Percentiles rank a stretch among this genome's conserved stretches.
phyloP scores from a whole-genome alignment of 148 eudicot species.

The Rhododendron henanense region DNA sequence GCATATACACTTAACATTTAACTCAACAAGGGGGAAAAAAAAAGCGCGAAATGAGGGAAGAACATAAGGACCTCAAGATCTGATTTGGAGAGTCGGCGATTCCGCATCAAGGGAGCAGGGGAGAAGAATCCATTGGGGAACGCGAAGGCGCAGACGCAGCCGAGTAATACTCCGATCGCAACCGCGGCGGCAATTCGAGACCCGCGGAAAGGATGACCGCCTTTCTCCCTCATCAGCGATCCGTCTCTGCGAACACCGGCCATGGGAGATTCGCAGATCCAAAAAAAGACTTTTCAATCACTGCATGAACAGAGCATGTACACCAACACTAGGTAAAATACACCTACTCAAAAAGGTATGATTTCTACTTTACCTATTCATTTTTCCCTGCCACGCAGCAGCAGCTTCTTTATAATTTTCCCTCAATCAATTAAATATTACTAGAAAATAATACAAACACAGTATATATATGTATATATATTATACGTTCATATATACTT shows the following conservation, averaged over 20 bases:
- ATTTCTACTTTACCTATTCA: too few species aligned
- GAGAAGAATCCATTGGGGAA: conserved; percentile 18
- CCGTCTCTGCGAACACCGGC: conserved; percentile 13
- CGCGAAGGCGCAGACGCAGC: conserved; percentile 18
- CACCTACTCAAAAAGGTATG: too few species aligned
- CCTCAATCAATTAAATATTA: too few species aligned
- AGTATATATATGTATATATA: too few species aligned
- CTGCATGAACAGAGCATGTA: neutral
- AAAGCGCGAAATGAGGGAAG: neutral
- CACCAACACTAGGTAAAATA: too few species aligned
- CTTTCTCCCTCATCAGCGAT: conserved; percentile 15
- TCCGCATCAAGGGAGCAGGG: neutral
- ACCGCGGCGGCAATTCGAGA: conserved; percentile 17
- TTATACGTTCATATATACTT: too few species aligned
- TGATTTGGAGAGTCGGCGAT: conserved; percentile 1
- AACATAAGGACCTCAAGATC: conserved; percentile 9
- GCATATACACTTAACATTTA: neutral
- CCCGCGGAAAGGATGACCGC: neutral
- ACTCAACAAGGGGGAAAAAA: neutral
- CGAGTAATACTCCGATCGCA: conserved; percentile 16
- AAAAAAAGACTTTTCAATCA: neutral
- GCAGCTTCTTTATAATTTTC: too few species aligned
- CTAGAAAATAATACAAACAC: too few species aligned
- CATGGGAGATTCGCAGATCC: neutral
- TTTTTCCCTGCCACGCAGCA: too few species aligned